These are phyloP conservation scores for Dactylellina cionopaga DNA, from an alignment of 2,329 filamentous ascomycete genomes.

Conservation along the genomic window DNA sequence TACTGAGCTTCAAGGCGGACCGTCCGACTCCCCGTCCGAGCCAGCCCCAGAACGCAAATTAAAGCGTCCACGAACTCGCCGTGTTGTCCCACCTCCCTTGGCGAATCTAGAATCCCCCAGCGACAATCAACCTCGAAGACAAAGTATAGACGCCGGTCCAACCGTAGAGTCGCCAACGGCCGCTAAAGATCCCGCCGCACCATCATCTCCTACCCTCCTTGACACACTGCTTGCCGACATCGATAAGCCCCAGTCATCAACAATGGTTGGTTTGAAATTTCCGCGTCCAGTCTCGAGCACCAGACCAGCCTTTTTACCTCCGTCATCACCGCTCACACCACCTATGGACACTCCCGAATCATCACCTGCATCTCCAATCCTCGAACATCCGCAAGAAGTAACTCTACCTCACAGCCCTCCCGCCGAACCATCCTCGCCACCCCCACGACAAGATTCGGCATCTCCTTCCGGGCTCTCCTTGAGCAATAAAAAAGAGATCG, in stretches of 20 bases:
- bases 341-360: slow-evolving; percentile 45
- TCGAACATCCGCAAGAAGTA: slow-evolving; percentile 33
- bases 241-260: slow-evolving; percentile 40
- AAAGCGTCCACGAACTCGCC: slow-evolving; percentile 84
- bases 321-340: slow-evolving; percentile 40
- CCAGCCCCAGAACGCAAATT: slow-evolving; percentile 76
- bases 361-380: slow-evolving; percentile 29
- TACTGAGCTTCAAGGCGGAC: slow-evolving; percentile 70
- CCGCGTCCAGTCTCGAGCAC: slow-evolving; percentile 42
- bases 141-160: slow-evolving; percentile 60
- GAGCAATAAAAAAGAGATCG: slow-evolving; percentile 86
- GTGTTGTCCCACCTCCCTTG: slow-evolving; percentile 68
- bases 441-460: slow-evolving; percentile 66
- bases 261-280: slow-evolving; percentile 39
- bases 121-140: slow-evolving; percentile 58
- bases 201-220: slow-evolving; percentile 45
- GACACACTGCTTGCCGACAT: slow-evolving; percentile 50
- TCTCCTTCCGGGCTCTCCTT: slow-evolving; percentile 74
- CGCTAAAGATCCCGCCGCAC: slow-evolving; percentile 24
- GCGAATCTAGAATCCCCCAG: slow-evolving; percentile 62
- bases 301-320: slow-evolving; percentile 24
- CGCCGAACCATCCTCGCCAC: slow-evolving; percentile 59
- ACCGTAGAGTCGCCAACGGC: slow-evolving; percentile 32
- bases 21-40: slow-evolving; percentile 59
- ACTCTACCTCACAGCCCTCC: slow-evolving; percentile 58